Evolutionary conservation across 2,329 filamentous ascomycete genomes (phyloP), one percentile per base, ranked within the genome.

Genomic region (Stenocarpella maydis): DNA sequence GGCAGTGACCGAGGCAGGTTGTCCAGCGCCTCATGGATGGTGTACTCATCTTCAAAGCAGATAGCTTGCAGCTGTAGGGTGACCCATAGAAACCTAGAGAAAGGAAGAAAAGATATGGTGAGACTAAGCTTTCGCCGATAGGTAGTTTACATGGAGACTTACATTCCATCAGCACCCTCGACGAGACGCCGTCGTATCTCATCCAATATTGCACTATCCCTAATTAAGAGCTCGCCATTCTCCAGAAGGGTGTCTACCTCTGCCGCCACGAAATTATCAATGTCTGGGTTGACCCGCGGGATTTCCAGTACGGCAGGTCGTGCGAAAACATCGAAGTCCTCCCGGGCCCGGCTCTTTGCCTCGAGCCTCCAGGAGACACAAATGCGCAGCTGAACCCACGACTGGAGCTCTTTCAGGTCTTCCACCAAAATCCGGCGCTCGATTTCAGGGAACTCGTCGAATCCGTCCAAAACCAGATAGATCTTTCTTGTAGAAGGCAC

Each of bases 341-440:
- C 8, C 17, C 53, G 53, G 14, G 34, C 53, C n/a, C 53, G 53
- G 14, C 34, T 55, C 21, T 41, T 55, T 12, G 53, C 53, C 14
- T 55, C 53, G n/a, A 55, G 53, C 31, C 53, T 41, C 53, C 53
- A 55, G 7, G 53, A 55, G 34, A 55, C n/a, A 41, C 53, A 55
- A 7, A 55, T 41, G n/a, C 53, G 53, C 34, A 55, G 53, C 53
- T 26, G 53, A 3, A 55, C 3, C 53, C 54, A 58, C 14, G 54
- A 58, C 54, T 58, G 37, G 21, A 58, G 54, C 24, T 58, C 54
- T n/a, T 58, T 58, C 54, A 58, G 21, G 21, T 43, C 21, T 14
- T 43, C 54, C 37, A 43, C 54, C 37, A 58, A 43, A 1, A 28
- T 43, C 4, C 9, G 53, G 34, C 53, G 53, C 53, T 55, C 53